Conservation (phyloP, 1,284 basidiomycete species). For the Ceratobasidium sp. region DNA sequence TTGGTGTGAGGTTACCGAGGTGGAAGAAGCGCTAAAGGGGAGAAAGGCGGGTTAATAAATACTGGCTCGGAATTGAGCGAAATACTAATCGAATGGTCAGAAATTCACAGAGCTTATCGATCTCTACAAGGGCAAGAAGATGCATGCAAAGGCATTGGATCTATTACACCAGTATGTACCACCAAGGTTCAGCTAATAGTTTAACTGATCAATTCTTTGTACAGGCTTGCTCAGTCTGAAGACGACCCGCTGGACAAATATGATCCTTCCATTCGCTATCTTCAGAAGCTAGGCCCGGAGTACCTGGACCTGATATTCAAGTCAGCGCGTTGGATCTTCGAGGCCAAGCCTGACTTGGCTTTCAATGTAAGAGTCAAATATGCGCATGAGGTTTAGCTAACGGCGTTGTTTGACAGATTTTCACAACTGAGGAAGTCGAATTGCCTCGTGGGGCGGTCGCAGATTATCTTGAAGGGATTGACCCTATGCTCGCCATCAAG, state of each 20-base stretch:
- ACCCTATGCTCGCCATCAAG: conserved; percentile 75
- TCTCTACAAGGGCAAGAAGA: conserved; percentile 94
- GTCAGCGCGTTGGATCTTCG: conserved; percentile 87
- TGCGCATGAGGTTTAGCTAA: background rate
- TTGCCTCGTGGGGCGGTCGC: conserved; percentile 83
- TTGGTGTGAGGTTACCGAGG: conserved; percentile 97
- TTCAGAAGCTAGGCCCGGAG: conserved; percentile 90
- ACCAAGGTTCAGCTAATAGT: background rate
- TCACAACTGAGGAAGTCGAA: conserved; percentile 94
- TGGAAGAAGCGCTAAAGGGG: conserved; percentile 88
- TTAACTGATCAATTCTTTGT: background rate
- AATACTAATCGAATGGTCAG: conserved; percentile 61
- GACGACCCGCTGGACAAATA: conserved; percentile 84
- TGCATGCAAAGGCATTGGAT: conserved; percentile 90
- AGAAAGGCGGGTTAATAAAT: conserved; percentile 72
- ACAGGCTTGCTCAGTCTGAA: conserved; percentile 84
- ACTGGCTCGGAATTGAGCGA: too few species aligned
- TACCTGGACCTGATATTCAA: conserved; percentile 85
- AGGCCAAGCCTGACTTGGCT: conserved; percentile 77
- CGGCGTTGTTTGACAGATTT: conserved; percentile 72
- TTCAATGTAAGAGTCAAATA: conserved; percentile 71
- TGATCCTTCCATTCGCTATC: conserved; percentile 87
- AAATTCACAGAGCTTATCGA: conserved; percentile 93
- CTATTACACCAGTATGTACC: conserved; percentile 82
- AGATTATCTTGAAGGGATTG: conserved; percentile 81